A percentile compares a stretch with the other conserved stretches of the same genome.
Evolutionary conservation across 2,329 filamentous ascomycete species (phyloP).

Genomic region (Exophiala calicioides): DNA sequence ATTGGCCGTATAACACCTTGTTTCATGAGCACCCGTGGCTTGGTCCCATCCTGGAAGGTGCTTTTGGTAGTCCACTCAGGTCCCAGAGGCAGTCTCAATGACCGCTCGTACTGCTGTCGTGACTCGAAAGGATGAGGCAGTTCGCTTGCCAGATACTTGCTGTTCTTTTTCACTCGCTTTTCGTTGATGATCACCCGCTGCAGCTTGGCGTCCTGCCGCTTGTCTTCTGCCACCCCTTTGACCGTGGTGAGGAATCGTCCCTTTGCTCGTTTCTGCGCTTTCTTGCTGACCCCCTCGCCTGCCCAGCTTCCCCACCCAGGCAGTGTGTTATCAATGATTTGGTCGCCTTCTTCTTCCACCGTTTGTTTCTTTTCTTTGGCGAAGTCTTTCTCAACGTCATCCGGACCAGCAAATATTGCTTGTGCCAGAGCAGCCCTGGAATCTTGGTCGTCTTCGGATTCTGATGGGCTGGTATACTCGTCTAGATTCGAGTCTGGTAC

Average conservation of each 20-base stretch:
- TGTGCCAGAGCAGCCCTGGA: slow-evolving; percentile 65
- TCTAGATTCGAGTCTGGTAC: slow-evolving; percentile 22
- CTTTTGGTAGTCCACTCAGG: slow-evolving; percentile 97
- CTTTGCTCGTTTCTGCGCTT: slow-evolving; percentile 59
- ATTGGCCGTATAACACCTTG: slow-evolving; percentile 87
- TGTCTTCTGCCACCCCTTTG: slow-evolving; percentile 72
- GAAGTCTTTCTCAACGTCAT: slow-evolving; percentile 71
- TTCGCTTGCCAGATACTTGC: slow-evolving; percentile 79
- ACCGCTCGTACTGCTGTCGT: slow-evolving; percentile 67
- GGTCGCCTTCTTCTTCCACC: slow-evolving; percentile 76
- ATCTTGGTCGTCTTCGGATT: slow-evolving; percentile 47
- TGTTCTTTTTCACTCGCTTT: slow-evolving; percentile 87
- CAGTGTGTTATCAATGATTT: slow-evolving; percentile 78
- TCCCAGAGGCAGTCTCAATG: slow-evolving; percentile 80
- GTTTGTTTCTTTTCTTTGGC: slow-evolving; percentile 73
- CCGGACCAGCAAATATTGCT: slow-evolving; percentile 74
- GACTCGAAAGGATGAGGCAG: slow-evolving; percentile 91
- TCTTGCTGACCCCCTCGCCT: slow-evolving; percentile 75
- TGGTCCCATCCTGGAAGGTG: slow-evolving; percentile 84
- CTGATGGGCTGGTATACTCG: slow-evolving; percentile 28
- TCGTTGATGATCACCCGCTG: slow-evolving; percentile 89
- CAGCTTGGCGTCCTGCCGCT: slow-evolving; percentile 79
- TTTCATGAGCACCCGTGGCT: slow-evolving; percentile 86
- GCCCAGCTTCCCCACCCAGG: slow-evolving; percentile 95
- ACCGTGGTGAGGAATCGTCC: slow-evolving; percentile 48